Base-by-base conservation (phyloP, 768 basidiomycete species). In the button mushroom (Agaricus bisporus) region DNA sequence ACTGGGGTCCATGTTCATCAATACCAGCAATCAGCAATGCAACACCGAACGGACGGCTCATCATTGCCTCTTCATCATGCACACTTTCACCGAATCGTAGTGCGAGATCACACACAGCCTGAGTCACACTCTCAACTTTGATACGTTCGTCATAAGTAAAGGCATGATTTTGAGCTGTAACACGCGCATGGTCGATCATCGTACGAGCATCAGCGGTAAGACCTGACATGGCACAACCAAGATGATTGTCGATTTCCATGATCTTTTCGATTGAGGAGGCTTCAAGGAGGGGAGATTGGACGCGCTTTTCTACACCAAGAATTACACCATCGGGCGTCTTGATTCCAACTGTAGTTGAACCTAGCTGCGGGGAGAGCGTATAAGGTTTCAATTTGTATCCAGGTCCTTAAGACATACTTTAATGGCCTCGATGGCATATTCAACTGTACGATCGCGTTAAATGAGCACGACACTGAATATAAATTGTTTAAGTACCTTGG, bases 371-470 rank as follows among this genome's bases (percentile, higher is more conserved):
- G 29, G n/a, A 54, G 56, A 47, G 49, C 42, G 22, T 51, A 37
- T 29, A 36, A 37, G 38, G 25, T 15, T 28, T 22, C 32, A 39
- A 52, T 9, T 20, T 11, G 11, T 37, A 7, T 14, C 20, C 25
- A 37, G 29, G 17, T 7, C 46, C 26, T 35, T 22, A 22, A n/a
- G 7, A 54, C 66, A 55, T 58, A 94, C 94, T 73, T 97, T 98
- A 71, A 98, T 98, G 7, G 97, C 97, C 66, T 99, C 97, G 67
- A 98, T 99, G 48, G 97, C 97, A 77, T 98, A 98, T 73, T 99
- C 97, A 70, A 99, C 95, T 98, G 61, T 32, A 22, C 22, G 35
- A 12, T 52, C 47, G 18, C 48, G 37, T 68, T 18, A 67, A 45
- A 9, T 5, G 38, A 20, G 28, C 29, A 15, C 25, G 25, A 43